phyloP scores from a whole-genome alignment of 768 basidiomycete species.

The Lentinula sp. region DNA sequence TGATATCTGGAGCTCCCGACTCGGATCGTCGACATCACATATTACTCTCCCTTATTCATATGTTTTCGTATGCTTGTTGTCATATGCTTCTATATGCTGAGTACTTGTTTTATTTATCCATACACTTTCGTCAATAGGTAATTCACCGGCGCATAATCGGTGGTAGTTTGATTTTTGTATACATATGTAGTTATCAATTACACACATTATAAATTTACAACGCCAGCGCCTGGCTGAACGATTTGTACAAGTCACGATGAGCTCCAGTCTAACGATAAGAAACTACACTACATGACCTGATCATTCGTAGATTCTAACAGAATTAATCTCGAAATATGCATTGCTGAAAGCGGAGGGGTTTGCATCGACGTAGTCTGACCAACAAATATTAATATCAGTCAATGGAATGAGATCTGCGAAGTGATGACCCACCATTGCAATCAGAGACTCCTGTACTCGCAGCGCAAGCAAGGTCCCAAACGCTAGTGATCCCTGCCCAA shows the following conservation, averaged over 20 bases:
- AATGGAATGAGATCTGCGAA: no score
- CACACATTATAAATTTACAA: not conserved
- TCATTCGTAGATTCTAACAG: slow-evolving; percentile 2
- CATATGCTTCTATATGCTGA: no score
- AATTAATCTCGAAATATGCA: slow-evolving; percentile 4
- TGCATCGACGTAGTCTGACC: slow-evolving; percentile 2
- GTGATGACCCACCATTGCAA: not conserved
- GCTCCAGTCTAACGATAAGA: no score
- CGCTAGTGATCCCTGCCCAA: not conserved
- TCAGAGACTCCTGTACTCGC: slow-evolving; percentile 1
- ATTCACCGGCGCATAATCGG: no score
- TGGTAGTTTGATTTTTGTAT: not conserved
- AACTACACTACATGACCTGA: not conserved
- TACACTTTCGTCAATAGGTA: no score
- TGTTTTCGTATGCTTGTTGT: no score
- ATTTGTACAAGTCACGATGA: no score
- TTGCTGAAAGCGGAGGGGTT: slow-evolving; percentile 5
- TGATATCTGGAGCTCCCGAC: not conserved
- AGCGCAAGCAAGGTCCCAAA: not conserved
- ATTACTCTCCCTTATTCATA: no score
- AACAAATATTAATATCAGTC: not conserved
- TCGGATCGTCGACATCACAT: not conserved
- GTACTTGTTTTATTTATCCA: not conserved
- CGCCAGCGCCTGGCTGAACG: not conserved
- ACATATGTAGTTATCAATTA: not conserved